Evolutionary conservation across 805 yeast species (phyloP), one percentile per base, ranked within the genome.

Genomic region (Metschnikowia henanensis): DNA sequence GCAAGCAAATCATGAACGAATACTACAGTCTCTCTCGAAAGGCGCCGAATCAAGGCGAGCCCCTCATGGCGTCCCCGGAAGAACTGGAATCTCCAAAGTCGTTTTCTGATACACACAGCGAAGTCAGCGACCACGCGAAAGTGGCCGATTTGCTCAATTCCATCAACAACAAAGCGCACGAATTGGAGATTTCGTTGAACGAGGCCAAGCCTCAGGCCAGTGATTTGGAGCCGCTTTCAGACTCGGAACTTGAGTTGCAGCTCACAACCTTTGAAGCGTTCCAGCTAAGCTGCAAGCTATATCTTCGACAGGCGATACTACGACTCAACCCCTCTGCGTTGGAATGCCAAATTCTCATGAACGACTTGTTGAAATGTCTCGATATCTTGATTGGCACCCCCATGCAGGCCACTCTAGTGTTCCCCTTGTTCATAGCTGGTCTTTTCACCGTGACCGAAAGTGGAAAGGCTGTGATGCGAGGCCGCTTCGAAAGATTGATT

Each of bases 401-500:
- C 1, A 83, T 85, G 33, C 90, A 86, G 55, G 82, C 87, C 3
- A 79, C 84, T 1, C 61, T 86, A 13, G 83, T 86, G 30, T 87
- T 87, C 61, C 95, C 95, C 0, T 61, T 86, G 49, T 87, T 87
- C 58, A 79, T 87, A 17, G 84, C 89, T 1, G 95, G 92, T 1
- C 76, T 87, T 56, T 82, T 81, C 58, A 76, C 85, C 51, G 74
- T 78, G 5, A 72, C 76, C 0, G 58, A 57, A n/a, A 64, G 53
- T n/a, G 83, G 79, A 50, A 71, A 87, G 17, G 58, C 59, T n/a
- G 58, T 63, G 35, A 80, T 86, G 75, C 61, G 68, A 29, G 56
- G 53, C 13, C 67, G 84, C 46, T 76, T 84, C 47, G 77, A 77
- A 17, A 76, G 69, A 25, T 76, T 81, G 54, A 77, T 82, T 45